A percentile compares a stretch with the other conserved stretches of the same genome.
These are phyloP conservation scores for Pyrenophora graminea DNA, from an alignment of 2,329 filamentous ascomycete genomes.

Conservation along the genomic window DNA sequence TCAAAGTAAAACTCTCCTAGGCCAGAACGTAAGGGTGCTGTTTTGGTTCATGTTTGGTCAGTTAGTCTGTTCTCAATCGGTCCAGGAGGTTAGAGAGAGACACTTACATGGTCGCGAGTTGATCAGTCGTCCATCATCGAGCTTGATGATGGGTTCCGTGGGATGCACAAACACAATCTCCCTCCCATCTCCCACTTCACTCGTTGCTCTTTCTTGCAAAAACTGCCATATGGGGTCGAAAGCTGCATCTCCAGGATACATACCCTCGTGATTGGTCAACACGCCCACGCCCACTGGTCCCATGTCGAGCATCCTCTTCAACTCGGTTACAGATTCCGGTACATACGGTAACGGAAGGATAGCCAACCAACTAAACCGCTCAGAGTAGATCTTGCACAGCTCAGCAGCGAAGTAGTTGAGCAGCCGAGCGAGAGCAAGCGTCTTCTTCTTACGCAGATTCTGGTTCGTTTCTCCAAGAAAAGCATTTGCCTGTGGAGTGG, in stretches of 20 bases:
- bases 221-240: conserved; percentile 36
- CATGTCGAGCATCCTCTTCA: conserved; percentile 30
- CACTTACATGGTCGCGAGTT: conserved; percentile 40
- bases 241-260: conserved; percentile 37
- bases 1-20: conserved; percentile 47
- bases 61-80: not conserved
- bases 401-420: conserved; percentile 41
- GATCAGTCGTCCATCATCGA: conserved; percentile 33
- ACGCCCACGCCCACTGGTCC: conserved; percentile 39
- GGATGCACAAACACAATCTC: conserved; percentile 44
- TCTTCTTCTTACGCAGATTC: conserved; percentile 23
- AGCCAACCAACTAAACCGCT: conserved; percentile 36
- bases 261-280: conserved; percentile 42
- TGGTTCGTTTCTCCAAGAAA: conserved; percentile 25
- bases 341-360: conserved; percentile 39
- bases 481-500: conserved; percentile 44
- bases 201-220: conserved; percentile 25
- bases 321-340: conserved; percentile 34
- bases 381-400: conserved; percentile 30
- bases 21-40: conserved; percentile 42
- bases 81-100: too few relatives aligned
- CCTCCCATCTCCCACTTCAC: conserved; percentile 13
- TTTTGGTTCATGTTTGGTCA: not conserved
- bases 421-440: conserved; percentile 40
- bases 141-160: conserved; percentile 38